Percentiles rank a stretch among this genome's conserved stretches.
Evolutionary conservation across 2,329 filamentous ascomycete species (phyloP).

Genomic region (Aspergillus glaucus): DNA sequence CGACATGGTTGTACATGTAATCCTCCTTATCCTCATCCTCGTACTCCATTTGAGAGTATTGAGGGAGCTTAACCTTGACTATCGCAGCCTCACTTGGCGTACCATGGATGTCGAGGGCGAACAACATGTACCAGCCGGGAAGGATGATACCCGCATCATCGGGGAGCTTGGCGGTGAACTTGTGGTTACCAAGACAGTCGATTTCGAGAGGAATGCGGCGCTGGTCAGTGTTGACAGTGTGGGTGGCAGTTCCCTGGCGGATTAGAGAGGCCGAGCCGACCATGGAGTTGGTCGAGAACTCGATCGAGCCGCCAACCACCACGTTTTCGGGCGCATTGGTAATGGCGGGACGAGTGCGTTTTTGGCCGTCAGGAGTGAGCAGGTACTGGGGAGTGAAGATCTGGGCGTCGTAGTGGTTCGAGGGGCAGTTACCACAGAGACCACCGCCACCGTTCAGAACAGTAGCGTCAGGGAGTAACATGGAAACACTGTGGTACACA

Average conservation of each 20-base stretch:
- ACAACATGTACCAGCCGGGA: no score
- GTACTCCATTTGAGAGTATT: no score
- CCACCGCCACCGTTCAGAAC: slow-evolving; percentile 50
- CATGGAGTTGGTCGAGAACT: slow-evolving; percentile 2
- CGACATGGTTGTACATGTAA: no score
- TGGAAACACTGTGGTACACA: slow-evolving; percentile 45
- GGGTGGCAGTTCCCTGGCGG: slow-evolving; percentile 46
- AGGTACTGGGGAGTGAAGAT: slow-evolving; percentile 54
- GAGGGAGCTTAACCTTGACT: no score
- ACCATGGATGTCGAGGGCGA: no score
- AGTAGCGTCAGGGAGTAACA: slow-evolving; percentile 47
- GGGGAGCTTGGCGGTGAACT: no score
- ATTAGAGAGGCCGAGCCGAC: slow-evolving; percentile 36
- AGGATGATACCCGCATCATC: no score
- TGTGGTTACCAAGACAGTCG: no score
- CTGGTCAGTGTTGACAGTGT: slow-evolving; percentile 55
- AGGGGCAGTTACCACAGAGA: slow-evolving; percentile 43
- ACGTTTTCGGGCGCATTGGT: not conserved
- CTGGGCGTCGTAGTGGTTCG: slow-evolving; percentile 51
- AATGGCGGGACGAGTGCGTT: no score
- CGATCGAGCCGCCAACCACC: not conserved
- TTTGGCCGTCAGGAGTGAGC: slow-evolving; percentile 18
- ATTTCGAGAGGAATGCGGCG: slow-evolving; percentile 43
- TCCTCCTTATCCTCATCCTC: no score
- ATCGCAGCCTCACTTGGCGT: no score